These are phyloP conservation scores for Tulasnella sp. DNA, from an alignment of 768 basidiomycete genomes.

Conservation along the genomic window DNA sequence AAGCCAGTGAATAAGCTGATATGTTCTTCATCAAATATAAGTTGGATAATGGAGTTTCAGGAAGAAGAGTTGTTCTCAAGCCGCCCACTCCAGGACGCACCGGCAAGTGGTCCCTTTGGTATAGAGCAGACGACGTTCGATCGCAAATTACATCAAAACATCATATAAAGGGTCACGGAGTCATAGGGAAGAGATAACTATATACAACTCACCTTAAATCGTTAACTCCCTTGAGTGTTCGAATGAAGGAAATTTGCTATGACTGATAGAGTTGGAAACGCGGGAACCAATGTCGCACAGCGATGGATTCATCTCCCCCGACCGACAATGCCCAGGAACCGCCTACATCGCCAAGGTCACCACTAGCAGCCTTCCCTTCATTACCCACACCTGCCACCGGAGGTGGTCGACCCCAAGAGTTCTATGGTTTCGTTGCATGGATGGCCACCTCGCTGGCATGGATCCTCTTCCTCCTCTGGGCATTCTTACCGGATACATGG, in stretches of 20 bases:
- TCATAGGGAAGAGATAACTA: too few relatives aligned
- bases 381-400: conserved; percentile 26
- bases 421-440: conserved; percentile 87
- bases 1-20: too few relatives aligned
- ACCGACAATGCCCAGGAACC: not conserved
- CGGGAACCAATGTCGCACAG: not conserved
- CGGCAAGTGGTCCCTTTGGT: conserved; percentile 15
- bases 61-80: conserved; percentile 9
- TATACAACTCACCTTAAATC: too few relatives aligned
- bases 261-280: too few relatives aligned
- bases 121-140: conserved; percentile 14
- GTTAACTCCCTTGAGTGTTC: too few relatives aligned
- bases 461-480: conserved; percentile 67
- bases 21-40: too few relatives aligned
- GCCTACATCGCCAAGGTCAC: conserved; percentile 40
- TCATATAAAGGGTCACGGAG: not conserved
- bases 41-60: too few relatives aligned
- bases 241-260: too few relatives aligned
- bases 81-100: conserved; percentile 11
- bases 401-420: conserved; percentile 67
- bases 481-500: conserved; percentile 60
- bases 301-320: not conserved
- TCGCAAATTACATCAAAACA: conserved; percentile 15
- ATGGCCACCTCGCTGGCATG: conserved; percentile 64
- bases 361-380: conserved; percentile 35